Evolutionary conservation across 2,329 filamentous ascomycete genomes (phyloP), one percentile per base, ranked within the genome.

Genomic region (Phyllosticta citribraziliensis): DNA sequence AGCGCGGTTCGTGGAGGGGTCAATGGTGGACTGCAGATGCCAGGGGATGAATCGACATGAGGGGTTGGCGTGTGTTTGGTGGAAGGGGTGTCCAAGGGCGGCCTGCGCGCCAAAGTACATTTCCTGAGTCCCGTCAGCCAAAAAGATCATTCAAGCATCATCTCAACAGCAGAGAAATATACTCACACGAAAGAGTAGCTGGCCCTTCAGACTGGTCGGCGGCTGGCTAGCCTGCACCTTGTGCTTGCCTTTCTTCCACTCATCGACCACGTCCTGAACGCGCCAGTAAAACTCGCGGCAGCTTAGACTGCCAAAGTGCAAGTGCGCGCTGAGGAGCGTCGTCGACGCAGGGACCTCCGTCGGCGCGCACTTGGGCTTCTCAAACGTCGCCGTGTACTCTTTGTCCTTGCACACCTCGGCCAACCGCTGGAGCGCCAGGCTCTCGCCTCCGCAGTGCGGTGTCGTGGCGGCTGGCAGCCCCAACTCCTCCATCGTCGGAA

Each of bases 71-170:
- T 82, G 76, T 0, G 86, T 86, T 67, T 89, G 87, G 0, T 75
- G 78, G 66, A 89, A 91, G 0, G 76, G 67, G 33, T 81, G 77
- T 0, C 88, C 88, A 1, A 91, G 75, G 0, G 82, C 80, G 0
- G 88, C 87, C 69, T 92, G 88, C 0, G 88, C 88, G 14, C 82
- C 88, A 66, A 92, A 91, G 72, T 91, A 92, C 88, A 92, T 92
- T 69, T 92, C 88, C 58, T 60, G 51, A 22, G 47, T n/a, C 17
- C 12, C 12, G 8, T 51, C 35, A n/a, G 40, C 52, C 14, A 24
- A 25, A 20, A 25, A n/a, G 14, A 24, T 10, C 8, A 5, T 17
- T 33, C 27, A n/a, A n/a, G 5, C 1, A n/a, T 56, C 54, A 1
- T 22, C 17, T 30, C 1, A 6, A 5, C 27, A 30, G 12, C 11